Base-by-base conservation (phyloP, 108 stramenopile genomes). In the Nitzschia sp. region DNA sequence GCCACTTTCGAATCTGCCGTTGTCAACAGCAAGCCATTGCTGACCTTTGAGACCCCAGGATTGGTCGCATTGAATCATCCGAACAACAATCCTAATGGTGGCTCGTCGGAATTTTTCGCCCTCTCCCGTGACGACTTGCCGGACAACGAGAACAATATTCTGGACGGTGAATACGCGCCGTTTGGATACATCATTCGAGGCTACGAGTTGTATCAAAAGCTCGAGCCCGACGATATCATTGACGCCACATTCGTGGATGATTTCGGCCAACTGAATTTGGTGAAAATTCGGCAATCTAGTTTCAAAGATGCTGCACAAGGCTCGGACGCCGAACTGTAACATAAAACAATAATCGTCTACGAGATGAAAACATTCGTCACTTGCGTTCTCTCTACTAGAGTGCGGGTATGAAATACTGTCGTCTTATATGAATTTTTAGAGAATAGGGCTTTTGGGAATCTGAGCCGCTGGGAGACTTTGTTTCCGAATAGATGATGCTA, bases 41-140 rank as follows among this genome's bases (percentile, higher is more conserved):
- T 94, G 2, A 82, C 79, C 9, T 94, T 94, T 63, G 74, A 89
- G 61, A 87, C 77, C 35, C 89, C 86, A 0, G 86, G 88, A 46
- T 36, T 94, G 32, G 86, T 94, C 25, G 89, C 88, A 16, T 77
- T 89, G 50, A 94, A 91, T 59, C 92, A 94, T 70, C 89, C 89
- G 2, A 88, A 87, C 45, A 72, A 81, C 46, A 68, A 82, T 29
- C 64, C 81, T 9, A 90, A 93, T 57, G 89, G 89, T 11, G 92
- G 84, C 9, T 91, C 89, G 4, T 84, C 86, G 1, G 92, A 94
- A 55, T 91, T 94, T 59, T 94, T 94, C 65, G 56, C 73, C 13
- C 54, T 94, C 48, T 74, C 76, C 50, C 45, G 55, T 58, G 59
- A 75, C n/a, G 77, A 74, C 48, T 41, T 86, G 17, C 72, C 79